These are phyloP conservation scores for Albizia julibrissin DNA, from an alignment of 306 rosid species.

Conservation along the genomic window DNA sequence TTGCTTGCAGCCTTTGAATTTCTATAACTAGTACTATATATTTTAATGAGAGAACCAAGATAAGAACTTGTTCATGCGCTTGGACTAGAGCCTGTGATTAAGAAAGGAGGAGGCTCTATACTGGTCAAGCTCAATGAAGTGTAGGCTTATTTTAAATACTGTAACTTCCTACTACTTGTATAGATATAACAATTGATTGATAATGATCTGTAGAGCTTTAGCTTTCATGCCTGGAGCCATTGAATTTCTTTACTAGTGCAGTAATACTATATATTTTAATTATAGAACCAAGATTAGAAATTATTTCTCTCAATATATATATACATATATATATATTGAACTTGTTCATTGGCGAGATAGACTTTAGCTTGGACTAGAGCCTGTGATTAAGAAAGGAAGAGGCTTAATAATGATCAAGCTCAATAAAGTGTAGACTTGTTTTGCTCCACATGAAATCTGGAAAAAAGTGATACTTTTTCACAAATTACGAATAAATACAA, in stretches of 20 bases:
- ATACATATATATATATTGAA: neutral
- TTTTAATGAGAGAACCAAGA: neutral
- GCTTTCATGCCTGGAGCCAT: neutral
- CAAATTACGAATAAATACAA: too few relatives aligned
- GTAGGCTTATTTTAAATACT: too few relatives aligned
- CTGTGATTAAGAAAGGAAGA: neutral
- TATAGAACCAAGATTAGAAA: neutral
- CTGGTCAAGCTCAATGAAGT: too few relatives aligned
- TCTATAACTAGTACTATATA: conserved; percentile 1
- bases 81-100: too few relatives aligned
- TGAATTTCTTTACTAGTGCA: neutral
- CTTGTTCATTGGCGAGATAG: neutral
- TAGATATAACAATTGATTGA: too few relatives aligned
- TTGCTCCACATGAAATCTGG: neutral
- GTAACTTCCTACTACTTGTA: too few relatives aligned
- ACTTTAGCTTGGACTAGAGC: neutral
- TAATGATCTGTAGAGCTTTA: too few relatives aligned
- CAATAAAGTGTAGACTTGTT: neutral
- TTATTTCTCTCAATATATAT: conserved; percentile 10
- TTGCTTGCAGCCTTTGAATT: neutral
- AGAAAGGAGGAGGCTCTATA: too few relatives aligned
- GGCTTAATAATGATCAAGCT: neutral
- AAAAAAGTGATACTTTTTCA: neutral
- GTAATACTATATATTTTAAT: neutral
- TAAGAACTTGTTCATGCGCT: too few relatives aligned